Base-by-base conservation (phyloP, 306 rosid species). In the Morella rubra region DNA sequence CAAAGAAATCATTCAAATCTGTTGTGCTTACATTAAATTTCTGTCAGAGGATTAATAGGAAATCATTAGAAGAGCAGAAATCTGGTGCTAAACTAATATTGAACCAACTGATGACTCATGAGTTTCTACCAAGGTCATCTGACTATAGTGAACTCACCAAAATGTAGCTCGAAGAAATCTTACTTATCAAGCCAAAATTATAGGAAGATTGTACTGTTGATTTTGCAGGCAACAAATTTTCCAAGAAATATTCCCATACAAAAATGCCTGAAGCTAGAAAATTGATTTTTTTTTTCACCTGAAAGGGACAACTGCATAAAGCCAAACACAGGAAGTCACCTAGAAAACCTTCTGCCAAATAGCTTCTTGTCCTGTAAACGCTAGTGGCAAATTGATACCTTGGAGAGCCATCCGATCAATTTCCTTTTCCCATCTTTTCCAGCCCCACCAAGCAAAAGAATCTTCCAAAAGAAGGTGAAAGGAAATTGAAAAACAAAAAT, bases 341-440 rank as follows among this genome's bases (percentile, higher is more conserved):
- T 80, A 87, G 77, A 88, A 93, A 56, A 93, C 98, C 82, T 88
- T 91, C 86, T 76, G 93, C 98, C 98, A 93, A 62, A 93, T 86
- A 78, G 98, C 87, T 86, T 93, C 98, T 81, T 93, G 98, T 69
- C 98, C 98, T 1, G 98, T 91, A 76, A 93, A 93, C 66, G 97
- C 93, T 59, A 91, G 87, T 4, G 97, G 98, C 81, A 93, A 79
- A 77, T 93, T 93, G 77, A 93, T 80, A 46, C 98, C 98, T 58
- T 93, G 98, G 80, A 91, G 85, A 52, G 97, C 98, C 98, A 93
- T 93, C 98, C 96, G 89, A 82, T 93, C 98, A 75, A 93, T 93
- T 89, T 93, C 98, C 84, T 84, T 89, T 72, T 91, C 96, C 98
- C 98, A 91, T 86, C 98, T 88, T 72, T 84, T 60, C 98, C 98